These are phyloP conservation scores for Malania oleifera DNA, from an alignment of 164 flowering plant genomes.

Conservation along the genomic window DNA sequence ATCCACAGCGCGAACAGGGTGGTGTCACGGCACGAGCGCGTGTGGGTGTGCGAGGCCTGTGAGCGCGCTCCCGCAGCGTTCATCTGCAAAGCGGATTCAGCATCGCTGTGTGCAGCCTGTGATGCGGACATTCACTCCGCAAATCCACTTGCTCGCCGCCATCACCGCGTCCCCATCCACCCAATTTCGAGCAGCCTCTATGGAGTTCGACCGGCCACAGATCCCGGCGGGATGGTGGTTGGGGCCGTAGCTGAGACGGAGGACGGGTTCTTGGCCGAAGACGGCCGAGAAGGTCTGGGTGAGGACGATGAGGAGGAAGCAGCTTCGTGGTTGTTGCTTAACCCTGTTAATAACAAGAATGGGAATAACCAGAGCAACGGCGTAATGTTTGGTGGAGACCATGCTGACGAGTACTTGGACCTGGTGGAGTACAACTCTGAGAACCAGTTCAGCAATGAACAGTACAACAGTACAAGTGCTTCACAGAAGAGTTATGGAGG, in stretches of 20 bases:
- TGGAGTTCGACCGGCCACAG: constrained; percentile 20
- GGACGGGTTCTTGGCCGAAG: constrained; percentile 19
- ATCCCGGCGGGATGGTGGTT: constrained; percentile 4
- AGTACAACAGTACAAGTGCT: constrained; percentile 15
- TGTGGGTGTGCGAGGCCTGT: constrained; percentile 75
- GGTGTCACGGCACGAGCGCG: constrained; percentile 59
- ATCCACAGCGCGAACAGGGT: constrained; percentile 46
- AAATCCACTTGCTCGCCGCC: constrained; percentile 81
- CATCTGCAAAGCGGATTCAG: constrained; percentile 85
- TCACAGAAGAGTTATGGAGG: constrained; percentile 32
- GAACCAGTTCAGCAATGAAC: constrained; percentile 26
- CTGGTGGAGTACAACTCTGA: constrained; percentile 49
- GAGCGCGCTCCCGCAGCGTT: constrained; percentile 75
- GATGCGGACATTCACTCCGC: constrained; percentile 83
- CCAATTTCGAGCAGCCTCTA: constrained; percentile 37
- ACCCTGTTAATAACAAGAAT: constrained; percentile 38
- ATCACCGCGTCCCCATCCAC: constrained; percentile 62
- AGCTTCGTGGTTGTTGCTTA: constrained; percentile 66
- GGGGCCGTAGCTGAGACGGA: constrained; percentile 9
- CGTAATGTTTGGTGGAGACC: constrained; percentile 44
- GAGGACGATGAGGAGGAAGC: constrained; percentile 71
- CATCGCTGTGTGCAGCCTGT: constrained; percentile 66
- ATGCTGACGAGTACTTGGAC: constrained; percentile 70
- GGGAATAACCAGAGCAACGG: constrained; percentile 27
- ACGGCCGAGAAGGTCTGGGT: constrained; percentile 22